These are phyloP conservation scores for Ophiostoma quercus DNA, from an alignment of 2,329 filamentous ascomycete genomes.

Conservation along the genomic window DNA sequence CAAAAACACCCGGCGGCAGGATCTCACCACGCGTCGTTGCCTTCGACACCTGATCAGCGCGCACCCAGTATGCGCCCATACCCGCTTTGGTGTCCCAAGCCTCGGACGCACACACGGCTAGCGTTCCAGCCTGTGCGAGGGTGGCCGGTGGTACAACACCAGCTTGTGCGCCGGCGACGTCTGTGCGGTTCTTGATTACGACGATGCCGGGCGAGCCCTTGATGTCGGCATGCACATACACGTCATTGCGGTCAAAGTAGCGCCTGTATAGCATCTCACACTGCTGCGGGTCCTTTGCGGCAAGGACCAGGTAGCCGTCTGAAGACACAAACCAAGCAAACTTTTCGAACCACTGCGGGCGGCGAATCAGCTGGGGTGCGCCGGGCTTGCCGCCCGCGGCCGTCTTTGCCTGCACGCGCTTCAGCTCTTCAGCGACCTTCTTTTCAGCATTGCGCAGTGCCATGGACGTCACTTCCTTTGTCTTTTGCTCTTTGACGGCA, in stretches of 20 bases:
- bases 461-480: constrained; percentile 69
- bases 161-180: constrained; percentile 53
- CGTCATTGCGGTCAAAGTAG: constrained; percentile 80
- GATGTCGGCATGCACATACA: constrained; percentile 88
- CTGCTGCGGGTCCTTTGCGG: constrained; percentile 81
- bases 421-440: constrained; percentile 80
- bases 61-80: constrained; percentile 96
- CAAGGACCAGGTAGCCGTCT: constrained; percentile 88
- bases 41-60: constrained; percentile 85
- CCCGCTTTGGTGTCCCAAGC: constrained; percentile 96
- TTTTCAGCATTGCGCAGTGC: constrained; percentile 86
- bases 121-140: constrained; percentile 78
- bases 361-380: constrained; percentile 73
- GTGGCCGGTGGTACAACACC: constrained; percentile 89
- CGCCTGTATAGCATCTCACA: constrained; percentile 86
- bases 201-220: constrained; percentile 79
- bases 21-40: constrained; percentile 74
- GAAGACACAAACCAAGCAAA: constrained; percentile 94
- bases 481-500: constrained; percentile 82
- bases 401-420: constrained; percentile 84
- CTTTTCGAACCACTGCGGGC: constrained; percentile 93
- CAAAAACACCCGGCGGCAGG: constrained; percentile 70
- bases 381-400: constrained; percentile 61
- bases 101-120: constrained; percentile 77
- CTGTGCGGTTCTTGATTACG: constrained; percentile 74